Base-by-base conservation (phyloP, 176 grass and related monocot genomes). In the Thinopyrum elongatum region DNA sequence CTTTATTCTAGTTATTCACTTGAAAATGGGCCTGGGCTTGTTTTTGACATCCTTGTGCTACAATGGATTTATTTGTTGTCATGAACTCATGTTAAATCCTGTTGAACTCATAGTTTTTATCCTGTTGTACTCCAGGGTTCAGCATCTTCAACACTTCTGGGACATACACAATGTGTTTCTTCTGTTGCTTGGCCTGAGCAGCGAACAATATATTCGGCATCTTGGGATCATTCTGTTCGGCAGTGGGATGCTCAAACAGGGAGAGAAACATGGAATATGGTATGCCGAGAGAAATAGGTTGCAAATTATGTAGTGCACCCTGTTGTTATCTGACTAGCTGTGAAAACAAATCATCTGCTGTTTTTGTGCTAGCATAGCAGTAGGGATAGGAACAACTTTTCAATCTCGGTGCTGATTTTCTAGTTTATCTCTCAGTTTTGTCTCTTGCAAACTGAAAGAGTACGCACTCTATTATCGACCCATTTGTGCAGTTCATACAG, bases 201-300 rank as follows among this genome's bases (percentile, higher is more conserved):
- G 77, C 79, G 84, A 84, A 91, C 82, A 26, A 80, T 99, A 82
- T 94, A 88, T 89, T 99, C 97, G 42, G 94, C 94, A 72, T 99
- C 97, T 73, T 99, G 97, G 97, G 94, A 99, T 89, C 97, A 97
- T 91, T 99, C 94, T 85, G 28, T 99, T 68, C 84, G 90, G 81
- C 97, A 94, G 74, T 99, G 97, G 94, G 97, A 99, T 91, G 85
- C 87, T 72, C 86, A 89, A 88, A 85, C 92, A 78, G 86, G 87
- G 65, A 94, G 90, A 85, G 90, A 93, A 49, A 91, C 89, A 9
- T 96, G 94, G 92, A 93, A 87, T 74, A 91, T 93, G 97, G 97
- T 99, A 90, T 61, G 81, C 1, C 30, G 0, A 73, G n/a, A 57
- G 49, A 44, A 66, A 61, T 70, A 29, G 55, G 44, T 67, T 85